phyloP scores from a whole-genome alignment of 495 filamentous ascomycete genomes.

The Pseudomonodictys pantanalensis region DNA sequence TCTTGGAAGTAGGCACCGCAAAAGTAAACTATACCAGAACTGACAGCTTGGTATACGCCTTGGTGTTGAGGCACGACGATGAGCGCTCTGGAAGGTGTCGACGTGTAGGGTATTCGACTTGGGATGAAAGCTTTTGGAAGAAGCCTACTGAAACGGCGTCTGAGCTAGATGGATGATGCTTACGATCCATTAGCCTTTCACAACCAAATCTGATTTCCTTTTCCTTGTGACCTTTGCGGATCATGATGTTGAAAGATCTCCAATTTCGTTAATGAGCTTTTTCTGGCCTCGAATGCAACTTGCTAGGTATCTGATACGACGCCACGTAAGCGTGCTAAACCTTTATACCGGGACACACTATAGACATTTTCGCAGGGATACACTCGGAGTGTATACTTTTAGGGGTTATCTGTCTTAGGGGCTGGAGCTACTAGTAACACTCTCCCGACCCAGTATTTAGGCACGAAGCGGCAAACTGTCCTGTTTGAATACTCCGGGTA shows the following conservation, averaged over 20 bases:
- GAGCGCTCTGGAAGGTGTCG: neutral
- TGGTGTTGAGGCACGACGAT: neutral
- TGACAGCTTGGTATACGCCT: neutral
- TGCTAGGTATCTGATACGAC: conserved; percentile 1
- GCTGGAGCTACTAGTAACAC: too few species aligned
- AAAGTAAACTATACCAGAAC: neutral
- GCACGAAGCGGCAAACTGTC: too few species aligned
- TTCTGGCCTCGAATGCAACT: neutral
- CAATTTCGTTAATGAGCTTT: neutral
- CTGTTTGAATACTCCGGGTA: too few species aligned
- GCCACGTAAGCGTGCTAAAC: conserved; percentile 11
- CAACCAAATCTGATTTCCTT: neutral
- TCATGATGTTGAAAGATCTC: neutral
- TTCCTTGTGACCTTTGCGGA: neutral
- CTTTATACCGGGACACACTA: conserved; percentile 3
- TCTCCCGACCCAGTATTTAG: too few species aligned
- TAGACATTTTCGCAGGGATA: neutral
- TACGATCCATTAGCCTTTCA: neutral
- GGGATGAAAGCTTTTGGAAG: conserved; percentile 2
- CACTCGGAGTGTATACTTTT: neutral
- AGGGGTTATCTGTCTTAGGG: neutral
- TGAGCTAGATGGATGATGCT: neutral
- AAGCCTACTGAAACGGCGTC: conserved; percentile 1
- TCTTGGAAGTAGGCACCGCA: neutral
- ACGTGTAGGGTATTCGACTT: conserved; percentile 5